Evolutionary conservation across 352 stramenopile genomes (phyloP), one percentile per base, ranked within the genome.

Genomic region (Phytophthora brassicae): DNA sequence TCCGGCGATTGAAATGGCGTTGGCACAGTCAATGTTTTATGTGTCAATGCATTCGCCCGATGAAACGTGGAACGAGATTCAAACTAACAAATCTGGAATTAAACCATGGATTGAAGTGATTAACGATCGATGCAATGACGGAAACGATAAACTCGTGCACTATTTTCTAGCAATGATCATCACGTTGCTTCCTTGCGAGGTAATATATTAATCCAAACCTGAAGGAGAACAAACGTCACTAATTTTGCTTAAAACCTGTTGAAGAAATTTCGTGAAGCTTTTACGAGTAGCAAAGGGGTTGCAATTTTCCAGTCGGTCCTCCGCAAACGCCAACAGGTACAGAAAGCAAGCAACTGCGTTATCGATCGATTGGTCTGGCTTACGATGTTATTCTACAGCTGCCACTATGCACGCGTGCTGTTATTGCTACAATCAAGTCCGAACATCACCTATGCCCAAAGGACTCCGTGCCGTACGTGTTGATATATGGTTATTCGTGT

Each of bases 11-110:
- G 57, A 67, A 56, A 55, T 20, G 3, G 39, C 50, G 28, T 23
- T 66, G 17, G 57, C 63, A 17, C 49, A 62, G 48, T 43, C 50
- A 13, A 33, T 71, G 20, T 71, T 56, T 20, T 62, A 62, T 50
- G 50, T 66, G 7, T 50, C 63, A 13, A 42, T 61, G 6, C 50
- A 67, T 12, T 67, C 38, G 43, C 38, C 63, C n/a, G 38, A 71
- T 9, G 63, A 67, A 22, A 57, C 33, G 14, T 71, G 63, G 63
- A 56, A 36, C 14, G 44, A 56, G 38, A 53, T 71, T 4, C 56
- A 56, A 64, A 14, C 39, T 9, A 54, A 55, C 33, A 26, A 23
- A 9, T 26, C 31, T 9, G 38, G 50, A 7, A 42, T 71, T 12
- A 41, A 7, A 24, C 56, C 44, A 20, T 71, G 50, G 57, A 20